Conservation (phyloP, 2,329 filamentous ascomycete genomes). For the Nigrospora oryzae region DNA sequence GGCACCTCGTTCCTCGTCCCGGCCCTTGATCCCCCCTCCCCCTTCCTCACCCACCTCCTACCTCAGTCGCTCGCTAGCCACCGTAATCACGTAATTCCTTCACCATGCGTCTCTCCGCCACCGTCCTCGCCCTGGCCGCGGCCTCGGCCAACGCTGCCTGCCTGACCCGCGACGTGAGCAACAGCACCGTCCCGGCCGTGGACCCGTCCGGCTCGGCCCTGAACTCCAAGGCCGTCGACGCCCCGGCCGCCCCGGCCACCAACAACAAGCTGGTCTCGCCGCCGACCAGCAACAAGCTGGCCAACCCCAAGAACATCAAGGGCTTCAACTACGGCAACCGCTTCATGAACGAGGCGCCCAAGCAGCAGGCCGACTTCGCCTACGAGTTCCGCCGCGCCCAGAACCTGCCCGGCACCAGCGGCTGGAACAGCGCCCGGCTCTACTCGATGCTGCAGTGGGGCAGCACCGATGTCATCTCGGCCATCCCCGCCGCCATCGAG, state of each 20-base stretch:
- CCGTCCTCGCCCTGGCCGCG: conserved; percentile 15
- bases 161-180: background rate
- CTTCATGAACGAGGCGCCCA: conserved; percentile 21
- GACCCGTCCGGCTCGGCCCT: background rate
- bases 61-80: conserved; percentile 1
- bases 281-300: conserved; percentile 3
- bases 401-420: conserved; percentile 16
- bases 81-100: conserved; percentile 6
- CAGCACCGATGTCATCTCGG: conserved; percentile 51
- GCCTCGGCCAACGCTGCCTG: conserved; percentile 9
- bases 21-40: too few relatives aligned
- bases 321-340: conserved; percentile 25
- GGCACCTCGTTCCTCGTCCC: too few relatives aligned
- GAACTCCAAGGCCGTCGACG: conserved; percentile 1
- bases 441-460: conserved; percentile 25
- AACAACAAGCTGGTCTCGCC: background rate
- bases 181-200: background rate
- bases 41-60: background rate
- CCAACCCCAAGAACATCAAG: conserved; percentile 15
- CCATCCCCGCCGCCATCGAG: conserved; percentile 52
- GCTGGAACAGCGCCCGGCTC: conserved; percentile 20
- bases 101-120: conserved; percentile 19
- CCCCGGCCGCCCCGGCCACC: conserved; percentile 9
- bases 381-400: conserved; percentile 22
- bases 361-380: conserved; percentile 19